Evolutionary conservation across 2,329 filamentous ascomycete genomes (phyloP).

Genomic region (Cladorrhinum sp.): DNA sequence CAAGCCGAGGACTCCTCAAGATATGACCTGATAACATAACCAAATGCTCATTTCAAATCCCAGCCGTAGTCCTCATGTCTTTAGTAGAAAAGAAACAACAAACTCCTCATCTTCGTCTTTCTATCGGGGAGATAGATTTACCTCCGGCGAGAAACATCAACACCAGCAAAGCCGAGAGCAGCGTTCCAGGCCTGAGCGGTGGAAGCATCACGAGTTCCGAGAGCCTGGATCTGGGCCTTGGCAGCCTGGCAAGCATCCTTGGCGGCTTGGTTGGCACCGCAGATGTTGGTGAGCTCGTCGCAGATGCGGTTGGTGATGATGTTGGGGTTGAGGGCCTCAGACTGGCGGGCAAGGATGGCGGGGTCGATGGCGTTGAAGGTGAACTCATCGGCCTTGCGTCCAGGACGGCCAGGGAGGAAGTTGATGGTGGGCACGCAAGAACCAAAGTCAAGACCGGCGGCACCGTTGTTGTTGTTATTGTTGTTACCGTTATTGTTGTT

Average conservation of each 20-base stretch:
- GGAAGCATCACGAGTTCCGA: slow-evolving; percentile 35
- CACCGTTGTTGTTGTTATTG: slow-evolving; percentile 18
- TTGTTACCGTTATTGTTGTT: slow-evolving; percentile 12
- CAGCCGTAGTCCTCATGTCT: not conserved
- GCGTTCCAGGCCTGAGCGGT: slow-evolving; percentile 42
- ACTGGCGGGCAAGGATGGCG: slow-evolving; percentile 58
- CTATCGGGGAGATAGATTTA: not conserved
- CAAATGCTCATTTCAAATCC: not conserved
- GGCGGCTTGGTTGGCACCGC: slow-evolving; percentile 59
- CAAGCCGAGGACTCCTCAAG: not conserved
- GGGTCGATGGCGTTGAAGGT: slow-evolving; percentile 67
- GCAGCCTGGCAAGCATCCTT: slow-evolving; percentile 51
- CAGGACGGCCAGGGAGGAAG: slow-evolving; percentile 56
- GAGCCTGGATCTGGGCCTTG: slow-evolving; percentile 38
- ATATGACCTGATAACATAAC: not conserved
- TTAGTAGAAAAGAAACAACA: not conserved
- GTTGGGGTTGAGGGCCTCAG: slow-evolving; percentile 67
- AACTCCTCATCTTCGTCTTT: not conserved
- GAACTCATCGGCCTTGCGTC: slow-evolving; percentile 55
- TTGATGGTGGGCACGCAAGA: slow-evolving; percentile 56
- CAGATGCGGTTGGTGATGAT: slow-evolving; percentile 72
- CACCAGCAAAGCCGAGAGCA: slow-evolving; percentile 39
- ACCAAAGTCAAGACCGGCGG: slow-evolving; percentile 48
- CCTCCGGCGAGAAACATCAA: slow-evolving; percentile 29
- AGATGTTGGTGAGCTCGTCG: slow-evolving; percentile 66